Conservation (phyloP, 2,329 filamentous ascomycete species). For the Penicillium vulpinum region DNA sequence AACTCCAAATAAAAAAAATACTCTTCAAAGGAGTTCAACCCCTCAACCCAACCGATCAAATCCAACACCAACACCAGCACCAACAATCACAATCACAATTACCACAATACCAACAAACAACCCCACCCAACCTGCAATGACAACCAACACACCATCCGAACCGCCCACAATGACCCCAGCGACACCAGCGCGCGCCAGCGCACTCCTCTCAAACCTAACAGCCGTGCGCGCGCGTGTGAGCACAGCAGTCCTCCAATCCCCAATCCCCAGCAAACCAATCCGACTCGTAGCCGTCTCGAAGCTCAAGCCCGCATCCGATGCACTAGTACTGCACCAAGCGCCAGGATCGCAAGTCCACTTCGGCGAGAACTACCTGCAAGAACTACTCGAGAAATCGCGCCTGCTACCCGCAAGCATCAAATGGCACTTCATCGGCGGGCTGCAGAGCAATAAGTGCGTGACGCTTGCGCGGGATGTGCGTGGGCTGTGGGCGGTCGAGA, state of each 20-base stretch:
- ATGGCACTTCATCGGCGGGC: constrained; percentile 96
- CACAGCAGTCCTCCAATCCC: constrained; percentile 44
- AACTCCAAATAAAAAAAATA: not conserved
- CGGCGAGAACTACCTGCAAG: constrained; percentile 94
- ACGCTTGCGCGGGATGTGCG: constrained; percentile 76
- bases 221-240: constrained; percentile 60
- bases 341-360: constrained; percentile 70
- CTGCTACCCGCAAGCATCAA: constrained; percentile 71
- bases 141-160: constrained; percentile 12
- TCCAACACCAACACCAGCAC: too few relatives aligned
- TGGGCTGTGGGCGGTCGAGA: constrained; percentile 89
- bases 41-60: not conserved
- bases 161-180: constrained; percentile 52
- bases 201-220: constrained; percentile 63
- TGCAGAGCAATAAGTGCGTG: constrained; percentile 94
- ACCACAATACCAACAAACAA: not conserved
- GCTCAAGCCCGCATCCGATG: constrained; percentile 88
- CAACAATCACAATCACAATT: not conserved
- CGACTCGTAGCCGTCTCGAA: constrained; percentile 95
- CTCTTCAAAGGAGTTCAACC: not conserved
- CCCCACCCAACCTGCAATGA: constrained; percentile 6
- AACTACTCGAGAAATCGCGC: constrained; percentile 80
- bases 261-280: constrained; percentile 25
- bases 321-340: constrained; percentile 74
- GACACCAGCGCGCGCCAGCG: constrained; percentile 59